Conservation (phyloP, 108 stramenopile species). For the Thalassiosira profunda region DNA sequence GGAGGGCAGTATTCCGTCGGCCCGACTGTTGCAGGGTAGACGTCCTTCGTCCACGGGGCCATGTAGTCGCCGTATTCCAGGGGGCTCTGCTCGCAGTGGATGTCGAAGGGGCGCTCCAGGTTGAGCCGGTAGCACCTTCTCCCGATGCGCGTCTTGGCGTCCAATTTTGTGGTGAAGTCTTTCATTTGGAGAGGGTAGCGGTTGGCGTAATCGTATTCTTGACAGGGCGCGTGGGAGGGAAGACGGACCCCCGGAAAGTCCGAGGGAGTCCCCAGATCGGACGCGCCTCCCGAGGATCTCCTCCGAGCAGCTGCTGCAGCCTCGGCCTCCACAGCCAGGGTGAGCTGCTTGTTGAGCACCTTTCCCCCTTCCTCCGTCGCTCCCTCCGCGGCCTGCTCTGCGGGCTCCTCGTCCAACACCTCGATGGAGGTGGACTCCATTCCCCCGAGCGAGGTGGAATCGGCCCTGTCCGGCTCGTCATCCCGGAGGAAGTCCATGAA, state of each 20-base stretch:
- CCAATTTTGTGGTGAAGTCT: neutral
- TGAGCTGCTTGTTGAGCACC: too few relatives aligned
- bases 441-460: too few relatives aligned
- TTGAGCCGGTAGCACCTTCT: slow-evolving; percentile 43
- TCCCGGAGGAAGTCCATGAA: too few relatives aligned
- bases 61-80: slow-evolving; percentile 49
- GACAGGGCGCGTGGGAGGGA: neutral
- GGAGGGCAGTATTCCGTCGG: slow-evolving; percentile 46
- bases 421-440: too few relatives aligned
- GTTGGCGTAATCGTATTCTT: neutral
- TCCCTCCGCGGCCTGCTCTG: too few relatives aligned
- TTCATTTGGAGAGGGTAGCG: neutral
- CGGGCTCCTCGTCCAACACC: too few relatives aligned
- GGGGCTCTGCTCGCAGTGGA: slow-evolving; percentile 37
- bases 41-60: slow-evolving; percentile 29
- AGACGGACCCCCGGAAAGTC: neutral
- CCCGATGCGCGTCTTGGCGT: neutral
- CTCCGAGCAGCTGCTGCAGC: too few relatives aligned
- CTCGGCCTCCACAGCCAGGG: too few relatives aligned
- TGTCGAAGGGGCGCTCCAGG: slow-evolving; percentile 42
- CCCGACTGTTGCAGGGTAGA: slow-evolving; percentile 6
- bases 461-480: too few relatives aligned
- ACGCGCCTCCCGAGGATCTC: neutral
- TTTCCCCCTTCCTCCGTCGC: too few relatives aligned
- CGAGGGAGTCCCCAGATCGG: neutral